Base-by-base conservation (phyloP, 1,284 basidiomycete species). In the Cryptococcus sp. region DNA sequence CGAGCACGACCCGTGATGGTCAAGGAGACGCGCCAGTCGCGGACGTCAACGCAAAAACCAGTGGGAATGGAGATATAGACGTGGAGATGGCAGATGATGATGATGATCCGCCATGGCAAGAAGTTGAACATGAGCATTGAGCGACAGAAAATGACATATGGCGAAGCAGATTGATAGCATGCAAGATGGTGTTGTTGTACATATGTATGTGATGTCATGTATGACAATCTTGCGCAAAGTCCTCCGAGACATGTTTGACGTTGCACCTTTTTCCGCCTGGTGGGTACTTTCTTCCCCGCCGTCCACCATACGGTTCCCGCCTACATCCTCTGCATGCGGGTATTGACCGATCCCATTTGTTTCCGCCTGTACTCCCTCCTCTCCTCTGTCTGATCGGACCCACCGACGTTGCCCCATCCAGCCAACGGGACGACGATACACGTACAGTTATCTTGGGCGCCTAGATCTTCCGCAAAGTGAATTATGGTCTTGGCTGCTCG, bases 401-500 rank as follows among this genome's bases (percentile, higher is more conserved):
- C 93, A 19, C 80, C 81, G 1, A 91, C 82, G 59, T 86, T 84
- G 3, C 89, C 91, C 95, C 95, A 99, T 10, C 93, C 93, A 10
- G 88, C 85, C 8, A 99, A 83, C 5, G 95, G 95, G 13, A 98
- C 84, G n/a, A 97, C 90, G 50, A 99, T 83, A 13, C 86, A 91
- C 1, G 93, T 96, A 50, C 88, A 86, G 74, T 99, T 99, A 73
- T 99, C 95, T 63, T 91, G 88, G 29, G 89, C 87, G 46, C 88
- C 93, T 50, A 98, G 80, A 67, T 94, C 90, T 76, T 98, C 91
- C 0, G 92, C 90, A 70, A 93, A 98, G 11, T 85, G 80, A 17
- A 98, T 80, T 50, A 99, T 93, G 20, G 83, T 83, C 54, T 88
- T 83, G 3, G 95, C 93, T 15, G 93, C 95, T 34, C 82, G 79